Evolutionary conservation across 2,329 filamentous ascomycete species (phyloP).

Genomic region (Exophiala viscosa): DNA sequence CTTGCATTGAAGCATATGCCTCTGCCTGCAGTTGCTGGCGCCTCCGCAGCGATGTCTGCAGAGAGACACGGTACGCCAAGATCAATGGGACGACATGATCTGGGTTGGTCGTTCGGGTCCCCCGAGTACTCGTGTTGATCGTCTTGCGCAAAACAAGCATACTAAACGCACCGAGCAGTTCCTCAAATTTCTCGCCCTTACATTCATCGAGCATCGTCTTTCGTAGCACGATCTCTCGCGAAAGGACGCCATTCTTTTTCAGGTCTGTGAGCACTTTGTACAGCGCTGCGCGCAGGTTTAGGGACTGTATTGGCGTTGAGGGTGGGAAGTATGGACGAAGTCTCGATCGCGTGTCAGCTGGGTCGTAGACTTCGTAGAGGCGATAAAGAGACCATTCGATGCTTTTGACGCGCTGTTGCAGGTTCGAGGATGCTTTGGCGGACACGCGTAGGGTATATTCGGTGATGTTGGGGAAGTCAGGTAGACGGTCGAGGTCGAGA

Average conservation of each 20-base stretch:
- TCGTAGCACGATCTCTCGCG: slow-evolving; percentile 73
- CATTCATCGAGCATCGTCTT: slow-evolving; percentile 98
- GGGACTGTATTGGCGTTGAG: slow-evolving; percentile 80
- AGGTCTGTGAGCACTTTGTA: slow-evolving; percentile 76
- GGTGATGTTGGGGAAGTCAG: slow-evolving; percentile 78
- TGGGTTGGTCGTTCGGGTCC: slow-evolving; percentile 30
- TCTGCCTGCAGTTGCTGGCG: slow-evolving; percentile 4
- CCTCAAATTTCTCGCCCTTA: slow-evolving; percentile 83
- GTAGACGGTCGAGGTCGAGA: slow-evolving; percentile 69
- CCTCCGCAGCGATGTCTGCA: slow-evolving; percentile 41
- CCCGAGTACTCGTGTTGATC: slow-evolving; percentile 15
- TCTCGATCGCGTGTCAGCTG: slow-evolving; percentile 73
- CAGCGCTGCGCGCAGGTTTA: slow-evolving; percentile 81
- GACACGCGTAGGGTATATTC: slow-evolving; percentile 60
- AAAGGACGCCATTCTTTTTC: slow-evolving; percentile 82
- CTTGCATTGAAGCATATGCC: neutral
- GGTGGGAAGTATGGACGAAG: slow-evolving; percentile 87
- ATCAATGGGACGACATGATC: slow-evolving; percentile 59
- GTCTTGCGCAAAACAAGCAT: slow-evolving; percentile 71
- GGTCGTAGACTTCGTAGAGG: slow-evolving; percentile 80
- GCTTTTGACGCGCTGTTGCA: slow-evolving; percentile 76
- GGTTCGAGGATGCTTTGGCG: slow-evolving; percentile 53
- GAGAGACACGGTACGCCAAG: slow-evolving; percentile 66
- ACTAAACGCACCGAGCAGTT: slow-evolving; percentile 79
- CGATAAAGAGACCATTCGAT: slow-evolving; percentile 91